Conservation (phyloP, 805 yeast species). For the Kodamaea hsintzibuensis region DNA sequence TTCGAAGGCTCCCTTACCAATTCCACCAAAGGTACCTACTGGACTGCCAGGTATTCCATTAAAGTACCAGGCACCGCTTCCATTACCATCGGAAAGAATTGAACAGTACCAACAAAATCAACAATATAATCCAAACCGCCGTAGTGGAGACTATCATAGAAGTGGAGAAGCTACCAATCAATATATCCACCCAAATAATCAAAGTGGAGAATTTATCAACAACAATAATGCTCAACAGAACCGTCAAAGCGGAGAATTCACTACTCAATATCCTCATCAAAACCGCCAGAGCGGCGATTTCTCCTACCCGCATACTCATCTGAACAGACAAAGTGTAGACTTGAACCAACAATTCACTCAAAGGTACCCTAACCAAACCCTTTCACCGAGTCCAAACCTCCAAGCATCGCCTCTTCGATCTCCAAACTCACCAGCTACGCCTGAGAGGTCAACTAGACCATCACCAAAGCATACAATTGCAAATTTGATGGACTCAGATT, state of each 20-base stretch:
- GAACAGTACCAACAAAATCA: background rate
- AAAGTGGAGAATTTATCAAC: background rate
- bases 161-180: background rate
- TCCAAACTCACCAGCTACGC: background rate
- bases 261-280: background rate
- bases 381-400: background rate
- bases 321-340: background rate
- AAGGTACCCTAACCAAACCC: background rate
- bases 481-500: conserved; percentile 5
- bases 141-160: background rate
- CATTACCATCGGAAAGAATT: conserved; percentile 19
- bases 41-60: conserved; percentile 23
- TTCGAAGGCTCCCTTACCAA: conserved; percentile 7
- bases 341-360: background rate
- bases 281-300: background rate
- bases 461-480: background rate
- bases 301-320: background rate
- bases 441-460: background rate
- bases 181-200: background rate
- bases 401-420: background rate
- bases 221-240: background rate
- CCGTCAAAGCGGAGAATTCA: conserved; percentile 2
- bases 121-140: background rate
- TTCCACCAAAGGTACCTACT: conserved; percentile 6
- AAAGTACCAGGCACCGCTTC: conserved; percentile 35